Evolutionary conservation across 371 early-diverging fungal genomes (phyloP).

Genomic region (Apophysomyces elegans): DNA sequence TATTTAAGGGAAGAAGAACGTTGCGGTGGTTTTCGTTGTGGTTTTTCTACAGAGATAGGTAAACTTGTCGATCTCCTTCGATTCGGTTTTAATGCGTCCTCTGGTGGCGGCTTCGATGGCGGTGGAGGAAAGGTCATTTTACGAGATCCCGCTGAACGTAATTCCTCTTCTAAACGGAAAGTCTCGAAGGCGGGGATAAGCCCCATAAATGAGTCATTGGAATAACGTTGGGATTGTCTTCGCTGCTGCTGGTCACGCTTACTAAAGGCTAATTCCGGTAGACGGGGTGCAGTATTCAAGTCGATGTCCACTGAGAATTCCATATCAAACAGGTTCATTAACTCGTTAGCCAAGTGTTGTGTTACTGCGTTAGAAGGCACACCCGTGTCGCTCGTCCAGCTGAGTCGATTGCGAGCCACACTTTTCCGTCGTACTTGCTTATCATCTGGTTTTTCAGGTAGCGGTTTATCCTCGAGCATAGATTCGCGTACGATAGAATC

Average conservation of each 20-base stretch:
- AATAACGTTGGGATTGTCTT: slow-evolving; percentile 20
- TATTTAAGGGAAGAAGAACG: slow-evolving; percentile 33
- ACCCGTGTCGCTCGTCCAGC: slow-evolving; percentile 50
- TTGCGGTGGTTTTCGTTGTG: slow-evolving; percentile 22
- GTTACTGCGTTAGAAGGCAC: slow-evolving; percentile 35
- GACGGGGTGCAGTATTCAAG: slow-evolving; percentile 41
- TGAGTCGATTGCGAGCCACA: slow-evolving; percentile 34
- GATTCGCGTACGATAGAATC: slow-evolving; percentile 12
- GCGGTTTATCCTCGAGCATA: slow-evolving; percentile 20
- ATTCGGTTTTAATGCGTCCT: slow-evolving; percentile 13
- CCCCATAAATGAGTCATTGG: slow-evolving; percentile 34
- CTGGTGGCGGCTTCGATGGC: slow-evolving; percentile 22
- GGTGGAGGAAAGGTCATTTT: slow-evolving; percentile 35
- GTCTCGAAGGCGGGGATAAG: slow-evolving; percentile 35
- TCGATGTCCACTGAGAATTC: slow-evolving; percentile 54
- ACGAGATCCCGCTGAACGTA: slow-evolving; percentile 15
- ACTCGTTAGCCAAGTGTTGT: slow-evolving; percentile 47
- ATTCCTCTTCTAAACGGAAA: slow-evolving; percentile 26
- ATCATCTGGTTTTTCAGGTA: slow-evolving; percentile 19
- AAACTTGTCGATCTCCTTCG: slow-evolving; percentile 23
- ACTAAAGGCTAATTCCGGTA: slow-evolving; percentile 43
- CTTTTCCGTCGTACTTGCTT: slow-evolving; percentile 24
- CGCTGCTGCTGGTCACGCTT: slow-evolving; percentile 27
- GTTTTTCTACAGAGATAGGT: slow-evolving; percentile 15
- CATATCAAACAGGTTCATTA: slow-evolving; percentile 59